These are phyloP conservation scores for Talaromyces stipitatus DNA, from an alignment of 495 filamentous ascomycete genomes.

Conservation along the genomic window DNA sequence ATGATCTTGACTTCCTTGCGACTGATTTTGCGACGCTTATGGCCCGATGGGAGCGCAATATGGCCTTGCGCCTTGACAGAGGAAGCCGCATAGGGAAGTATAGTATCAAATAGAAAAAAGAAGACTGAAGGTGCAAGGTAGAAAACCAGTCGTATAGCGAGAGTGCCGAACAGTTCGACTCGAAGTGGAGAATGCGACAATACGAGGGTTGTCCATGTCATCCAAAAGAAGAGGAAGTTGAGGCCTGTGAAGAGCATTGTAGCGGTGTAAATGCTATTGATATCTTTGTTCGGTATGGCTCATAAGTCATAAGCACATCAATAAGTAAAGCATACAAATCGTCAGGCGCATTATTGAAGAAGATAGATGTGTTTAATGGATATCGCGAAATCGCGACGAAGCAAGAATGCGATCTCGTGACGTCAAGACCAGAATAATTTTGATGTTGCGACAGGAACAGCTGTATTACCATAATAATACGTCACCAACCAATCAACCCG, in stretches of 20 bases:
- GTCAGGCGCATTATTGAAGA: not conserved
- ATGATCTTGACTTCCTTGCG: slow-evolving; percentile 29
- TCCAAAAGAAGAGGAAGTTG: slow-evolving; percentile 84
- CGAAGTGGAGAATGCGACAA: slow-evolving; percentile 66
- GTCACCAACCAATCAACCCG: not conserved
- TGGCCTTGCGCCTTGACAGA: slow-evolving; percentile 63
- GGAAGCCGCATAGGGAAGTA: slow-evolving; percentile 57
- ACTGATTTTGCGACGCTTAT: slow-evolving; percentile 30
- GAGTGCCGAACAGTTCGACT: slow-evolving; percentile 65
- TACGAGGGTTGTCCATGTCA: slow-evolving; percentile 80
- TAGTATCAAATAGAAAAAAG: slow-evolving; percentile 66
- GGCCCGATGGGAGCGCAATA: slow-evolving; percentile 52
- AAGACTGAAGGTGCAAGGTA: slow-evolving; percentile 65
- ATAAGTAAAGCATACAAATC: not conserved
- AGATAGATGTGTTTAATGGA: not conserved
- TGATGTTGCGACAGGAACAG: not conserved
- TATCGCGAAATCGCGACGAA: not conserved
- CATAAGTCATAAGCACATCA: not conserved
- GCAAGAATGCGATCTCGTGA: not conserved
- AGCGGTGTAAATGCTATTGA: not conserved
- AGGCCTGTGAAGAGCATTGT: slow-evolving; percentile 63
- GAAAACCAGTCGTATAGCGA: slow-evolving; percentile 60
- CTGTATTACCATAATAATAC: not conserved
- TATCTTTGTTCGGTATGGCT: not conserved
- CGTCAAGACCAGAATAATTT: not conserved